Conservation (phyloP, 2,329 filamentous ascomycete species). For the Cordyceps cicadae region DNA sequence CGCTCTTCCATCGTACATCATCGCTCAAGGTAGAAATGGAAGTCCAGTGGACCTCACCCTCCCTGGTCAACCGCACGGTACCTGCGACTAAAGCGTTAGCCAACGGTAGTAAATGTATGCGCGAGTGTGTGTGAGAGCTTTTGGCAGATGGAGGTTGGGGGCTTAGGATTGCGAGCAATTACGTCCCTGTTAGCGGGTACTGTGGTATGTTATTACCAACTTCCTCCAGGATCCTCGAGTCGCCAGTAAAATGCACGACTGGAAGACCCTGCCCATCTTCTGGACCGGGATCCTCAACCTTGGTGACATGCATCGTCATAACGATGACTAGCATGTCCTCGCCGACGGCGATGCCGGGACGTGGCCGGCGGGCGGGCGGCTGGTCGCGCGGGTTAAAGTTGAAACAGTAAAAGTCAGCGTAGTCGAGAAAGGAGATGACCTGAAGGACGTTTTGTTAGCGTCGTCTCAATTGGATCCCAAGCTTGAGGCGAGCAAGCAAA, state of each 20-base stretch:
- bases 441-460: slow-evolving; percentile 14
- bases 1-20: slow-evolving; percentile 66
- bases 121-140: slow-evolving; percentile 10
- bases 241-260: slow-evolving; percentile 60
- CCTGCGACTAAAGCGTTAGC: slow-evolving; percentile 33
- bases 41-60: slow-evolving; percentile 70
- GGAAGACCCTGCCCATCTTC: slow-evolving; percentile 51
- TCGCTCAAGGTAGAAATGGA: slow-evolving; percentile 56
- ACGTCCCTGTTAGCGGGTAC: slow-evolving; percentile 53
- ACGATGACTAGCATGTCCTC: slow-evolving; percentile 65
- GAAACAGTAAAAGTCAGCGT: slow-evolving; percentile 62
- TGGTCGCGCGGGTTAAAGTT: slow-evolving; percentile 51
- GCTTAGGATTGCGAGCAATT: not conserved
- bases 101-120: not conserved
- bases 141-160: slow-evolving; percentile 2
- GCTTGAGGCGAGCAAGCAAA: not conserved
- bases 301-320: slow-evolving; percentile 56
- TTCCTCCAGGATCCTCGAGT: slow-evolving; percentile 53
- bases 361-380: slow-evolving; percentile 34
- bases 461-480: slow-evolving; percentile 9
- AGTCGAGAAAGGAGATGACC: slow-evolving; percentile 51
- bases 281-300: slow-evolving; percentile 49
- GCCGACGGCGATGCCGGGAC: slow-evolving; percentile 47
- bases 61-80: slow-evolving; percentile 54
- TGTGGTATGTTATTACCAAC: slow-evolving; percentile 62